Conservation (phyloP, 1,139 yeast genomes). For the Suhomyces ambrosiae region DNA sequence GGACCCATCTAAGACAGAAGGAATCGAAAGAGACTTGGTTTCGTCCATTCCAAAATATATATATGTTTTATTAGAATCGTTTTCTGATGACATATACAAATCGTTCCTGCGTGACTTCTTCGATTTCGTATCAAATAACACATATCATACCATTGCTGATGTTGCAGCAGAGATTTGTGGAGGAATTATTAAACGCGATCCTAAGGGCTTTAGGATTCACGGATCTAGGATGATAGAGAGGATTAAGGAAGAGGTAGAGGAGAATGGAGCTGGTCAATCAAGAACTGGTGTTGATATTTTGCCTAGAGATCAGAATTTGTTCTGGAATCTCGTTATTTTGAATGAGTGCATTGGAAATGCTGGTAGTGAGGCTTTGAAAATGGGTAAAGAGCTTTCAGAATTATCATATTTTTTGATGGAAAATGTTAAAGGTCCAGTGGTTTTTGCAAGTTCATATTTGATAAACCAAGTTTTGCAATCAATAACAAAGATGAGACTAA, state of each 20-base stretch:
- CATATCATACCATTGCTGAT: conserved; percentile 67
- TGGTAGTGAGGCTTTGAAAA: conserved; percentile 48
- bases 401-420: conserved; percentile 57
- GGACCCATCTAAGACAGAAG: conserved; percentile 52
- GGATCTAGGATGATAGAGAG: conserved; percentile 50
- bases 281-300: conserved; percentile 70
- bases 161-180: conserved; percentile 73
- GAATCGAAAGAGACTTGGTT: conserved; percentile 55
- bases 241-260: conserved; percentile 71
- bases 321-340: conserved; percentile 71
- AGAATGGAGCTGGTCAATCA: conserved; percentile 80
- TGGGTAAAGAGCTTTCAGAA: conserved; percentile 49
- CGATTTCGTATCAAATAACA: conserved; percentile 59
- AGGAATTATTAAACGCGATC: conserved; percentile 65
- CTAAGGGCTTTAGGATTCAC: conserved; percentile 46
- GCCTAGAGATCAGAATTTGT: conserved; percentile 76
- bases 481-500: conserved; percentile 59
- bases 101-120: conserved; percentile 54
- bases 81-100: conserved; percentile 64
- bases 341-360: conserved; percentile 77
- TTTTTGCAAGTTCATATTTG: conserved; percentile 52
- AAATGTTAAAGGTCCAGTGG: conserved; percentile 66
- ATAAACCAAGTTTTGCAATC: conserved; percentile 70
- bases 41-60: conserved; percentile 65
- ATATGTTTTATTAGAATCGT: conserved; percentile 66